Evolutionary conservation across 345 rosid genomes (phyloP).

Genomic region (Eucalyptus pauciflora): DNA sequence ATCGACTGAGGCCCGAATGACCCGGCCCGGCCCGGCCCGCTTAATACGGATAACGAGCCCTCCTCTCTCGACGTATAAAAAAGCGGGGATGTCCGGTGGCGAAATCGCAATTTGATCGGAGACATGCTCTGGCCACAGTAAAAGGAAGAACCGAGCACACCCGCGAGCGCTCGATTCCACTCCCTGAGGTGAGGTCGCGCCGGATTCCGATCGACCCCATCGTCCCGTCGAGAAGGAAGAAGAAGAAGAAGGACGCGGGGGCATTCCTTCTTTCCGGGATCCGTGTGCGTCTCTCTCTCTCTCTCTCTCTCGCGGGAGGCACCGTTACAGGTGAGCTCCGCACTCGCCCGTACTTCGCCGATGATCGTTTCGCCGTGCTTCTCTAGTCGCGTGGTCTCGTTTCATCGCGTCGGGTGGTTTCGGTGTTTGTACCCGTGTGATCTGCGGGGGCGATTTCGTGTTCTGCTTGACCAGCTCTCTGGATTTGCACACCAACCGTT

Average conservation of each 20-base stretch:
- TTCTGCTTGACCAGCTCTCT: not conserved
- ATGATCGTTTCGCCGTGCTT: not conserved
- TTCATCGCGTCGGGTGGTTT: not conserved
- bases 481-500: not conserved
- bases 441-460: not conserved
- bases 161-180: not conserved
- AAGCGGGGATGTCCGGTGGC: not conserved
- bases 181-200: not conserved
- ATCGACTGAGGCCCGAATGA: not conserved
- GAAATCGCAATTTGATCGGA: not conserved
- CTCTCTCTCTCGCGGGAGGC: not conserved
- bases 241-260: not conserved
- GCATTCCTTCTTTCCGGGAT: not conserved
- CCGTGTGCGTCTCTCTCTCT: not conserved
- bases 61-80: too few species aligned
- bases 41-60: not conserved
- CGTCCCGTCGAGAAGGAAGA: not conserved
- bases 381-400: not conserved
- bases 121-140: not conserved
- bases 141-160: not conserved
- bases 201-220: not conserved
- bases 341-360: not conserved
- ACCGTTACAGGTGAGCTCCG: not conserved
- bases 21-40: not conserved
- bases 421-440: not conserved